Percentiles rank a stretch among this genome's conserved stretches.
These are phyloP conservation scores for Chaetoscypha palmicola DNA, from an alignment of 2,329 filamentous ascomycete species.

Conservation along the genomic window DNA sequence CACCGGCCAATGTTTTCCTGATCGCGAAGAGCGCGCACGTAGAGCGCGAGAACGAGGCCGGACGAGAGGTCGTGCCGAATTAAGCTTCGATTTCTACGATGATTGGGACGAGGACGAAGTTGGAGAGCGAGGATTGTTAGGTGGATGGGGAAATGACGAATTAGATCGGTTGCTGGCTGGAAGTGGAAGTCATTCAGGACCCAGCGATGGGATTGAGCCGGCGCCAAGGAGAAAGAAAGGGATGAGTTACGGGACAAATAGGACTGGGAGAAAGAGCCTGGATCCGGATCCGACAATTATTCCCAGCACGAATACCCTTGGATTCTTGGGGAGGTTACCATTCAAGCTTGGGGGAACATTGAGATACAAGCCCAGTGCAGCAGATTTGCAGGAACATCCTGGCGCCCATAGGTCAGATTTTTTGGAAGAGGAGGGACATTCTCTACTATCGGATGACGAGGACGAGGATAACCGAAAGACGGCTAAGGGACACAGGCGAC, in stretches of 20 bases:
- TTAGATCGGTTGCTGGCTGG: slow-evolving; percentile 76
- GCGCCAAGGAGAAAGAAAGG: slow-evolving; percentile 68
- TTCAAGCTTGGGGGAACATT: slow-evolving; percentile 78
- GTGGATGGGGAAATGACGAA: slow-evolving; percentile 73
- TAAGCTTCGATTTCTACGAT: slow-evolving; percentile 95
- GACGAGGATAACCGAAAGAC: slow-evolving; percentile 19
- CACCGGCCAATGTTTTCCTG: slow-evolving; percentile 62
- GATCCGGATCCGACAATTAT: slow-evolving; percentile 76
- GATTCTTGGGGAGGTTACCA: slow-evolving; percentile 76
- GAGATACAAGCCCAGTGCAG: slow-evolving; percentile 83
- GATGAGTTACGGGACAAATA: slow-evolving; percentile 80
- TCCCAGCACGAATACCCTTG: slow-evolving; percentile 75
- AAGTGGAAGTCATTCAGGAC: slow-evolving; percentile 42
- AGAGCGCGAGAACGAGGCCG: slow-evolving; percentile 58
- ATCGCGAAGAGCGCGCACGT: slow-evolving; percentile 65
- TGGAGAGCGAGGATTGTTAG: slow-evolving; percentile 52
- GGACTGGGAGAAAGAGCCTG: slow-evolving; percentile 47
- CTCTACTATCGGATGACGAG: slow-evolving; percentile 52
- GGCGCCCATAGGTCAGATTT: slow-evolving; percentile 40
- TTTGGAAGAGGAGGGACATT: slow-evolving; percentile 54
- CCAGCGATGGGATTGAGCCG: slow-evolving; percentile 41
- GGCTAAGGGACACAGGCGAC: slow-evolving; percentile 36
- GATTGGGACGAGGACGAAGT: slow-evolving; percentile 69
- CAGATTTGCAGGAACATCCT: slow-evolving; percentile 83
- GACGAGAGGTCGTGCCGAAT: slow-evolving; percentile 60